phyloP scores from a whole-genome alignment of 2,329 filamentous ascomycete species.

The Calcarisporium arbuscula region DNA sequence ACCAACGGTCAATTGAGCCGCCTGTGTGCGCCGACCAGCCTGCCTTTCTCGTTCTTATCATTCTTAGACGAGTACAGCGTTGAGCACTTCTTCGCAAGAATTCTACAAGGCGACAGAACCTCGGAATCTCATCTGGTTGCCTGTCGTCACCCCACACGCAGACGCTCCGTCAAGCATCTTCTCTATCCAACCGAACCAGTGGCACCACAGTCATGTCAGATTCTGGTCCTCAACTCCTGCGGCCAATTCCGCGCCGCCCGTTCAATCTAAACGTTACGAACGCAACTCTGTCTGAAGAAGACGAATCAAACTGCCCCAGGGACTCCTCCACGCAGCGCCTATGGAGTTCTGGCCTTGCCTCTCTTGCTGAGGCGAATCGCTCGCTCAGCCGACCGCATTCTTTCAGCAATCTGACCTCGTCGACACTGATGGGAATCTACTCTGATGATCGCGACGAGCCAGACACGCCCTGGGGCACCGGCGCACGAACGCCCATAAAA shows the following conservation, averaged over 20 bases:
- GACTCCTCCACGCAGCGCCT: too few relatives aligned
- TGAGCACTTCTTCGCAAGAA: too few relatives aligned
- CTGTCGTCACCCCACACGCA: too few relatives aligned
- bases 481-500: conserved; percentile 60
- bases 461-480: conserved; percentile 72
- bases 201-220: conserved; percentile 26
- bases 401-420: conserved; percentile 78
- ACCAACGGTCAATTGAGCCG: too few relatives aligned
- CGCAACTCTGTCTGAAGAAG: conserved; percentile 37
- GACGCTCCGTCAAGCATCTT: too few relatives aligned
- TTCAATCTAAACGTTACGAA: conserved; percentile 54
- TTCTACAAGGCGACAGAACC: too few relatives aligned
- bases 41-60: too few relatives aligned
- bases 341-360: conserved; percentile 29
- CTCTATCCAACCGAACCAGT: neutral
- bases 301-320: conserved; percentile 26
- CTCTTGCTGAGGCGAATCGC: conserved; percentile 17
- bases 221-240: conserved; percentile 50
- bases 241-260: conserved; percentile 65
- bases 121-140: too few relatives aligned
- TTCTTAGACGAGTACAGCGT: too few relatives aligned
- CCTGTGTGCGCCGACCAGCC: too few relatives aligned
- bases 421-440: conserved; percentile 90
- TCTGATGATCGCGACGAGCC: conserved; percentile 48
- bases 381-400: conserved; percentile 66